Percentiles rank a stretch among this genome's conserved stretches.
phyloP scores from a whole-genome alignment of 1,139 yeast genomes.

The Candida sojae region DNA sequence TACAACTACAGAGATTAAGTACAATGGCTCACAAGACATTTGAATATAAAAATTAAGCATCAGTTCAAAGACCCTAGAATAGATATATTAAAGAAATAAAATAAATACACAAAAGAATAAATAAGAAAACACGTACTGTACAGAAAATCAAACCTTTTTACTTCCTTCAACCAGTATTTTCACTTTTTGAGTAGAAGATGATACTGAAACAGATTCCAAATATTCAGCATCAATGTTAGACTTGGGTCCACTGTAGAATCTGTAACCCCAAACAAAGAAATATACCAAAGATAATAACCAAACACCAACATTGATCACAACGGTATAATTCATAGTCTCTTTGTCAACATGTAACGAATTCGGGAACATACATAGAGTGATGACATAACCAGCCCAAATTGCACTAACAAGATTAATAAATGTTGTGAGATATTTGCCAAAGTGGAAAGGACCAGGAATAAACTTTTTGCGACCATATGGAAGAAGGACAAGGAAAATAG shows the following conservation, averaged over 20 bases:
- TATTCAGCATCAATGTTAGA: slow-evolving; percentile 25
- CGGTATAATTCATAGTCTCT: slow-evolving; percentile 38
- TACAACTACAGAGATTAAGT: no score
- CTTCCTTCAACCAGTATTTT: neutral
- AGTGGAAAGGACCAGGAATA: slow-evolving; percentile 63
- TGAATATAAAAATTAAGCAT: no score
- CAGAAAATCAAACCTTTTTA: neutral
- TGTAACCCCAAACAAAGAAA: slow-evolving; percentile 30
- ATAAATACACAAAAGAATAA: neutral
- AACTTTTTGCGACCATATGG: slow-evolving; percentile 48
- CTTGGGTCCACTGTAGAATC: slow-evolving; percentile 35
- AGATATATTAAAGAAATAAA: neutral
- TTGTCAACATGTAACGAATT: slow-evolving; percentile 27
- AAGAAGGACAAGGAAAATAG: slow-evolving; percentile 28
- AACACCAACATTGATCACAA: slow-evolving; percentile 36
- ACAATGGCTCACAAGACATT: no score
- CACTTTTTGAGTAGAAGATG: neutral
- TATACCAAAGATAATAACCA: slow-evolving; percentile 32
- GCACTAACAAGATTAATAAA: slow-evolving; percentile 25
- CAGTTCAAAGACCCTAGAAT: neutral
- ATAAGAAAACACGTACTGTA: neutral
- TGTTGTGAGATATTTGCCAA: slow-evolving; percentile 52
- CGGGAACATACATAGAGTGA: slow-evolving; percentile 43
- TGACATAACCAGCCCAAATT: slow-evolving; percentile 30
- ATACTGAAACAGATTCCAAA: slow-evolving; percentile 4